Evolutionary conservation across 2,329 filamentous ascomycete genomes (phyloP).

Genomic region (Stagonosporopsis chrysanthemi): DNA sequence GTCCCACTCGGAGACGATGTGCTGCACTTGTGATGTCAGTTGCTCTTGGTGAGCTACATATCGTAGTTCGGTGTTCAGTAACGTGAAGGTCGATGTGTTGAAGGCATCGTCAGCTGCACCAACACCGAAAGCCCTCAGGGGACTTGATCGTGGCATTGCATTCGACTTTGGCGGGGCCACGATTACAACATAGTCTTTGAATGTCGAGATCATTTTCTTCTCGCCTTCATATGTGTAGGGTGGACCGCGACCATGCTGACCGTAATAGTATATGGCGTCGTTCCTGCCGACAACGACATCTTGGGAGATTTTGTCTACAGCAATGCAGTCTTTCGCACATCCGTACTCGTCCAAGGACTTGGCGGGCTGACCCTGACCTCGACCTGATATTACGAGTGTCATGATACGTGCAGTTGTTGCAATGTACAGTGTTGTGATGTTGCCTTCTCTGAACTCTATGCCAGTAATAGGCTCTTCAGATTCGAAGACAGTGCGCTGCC

Average conservation of each 20-base stretch:
- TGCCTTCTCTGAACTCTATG: conserved; percentile 74
- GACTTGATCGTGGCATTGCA: conserved; percentile 62
- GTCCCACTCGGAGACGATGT: conserved; percentile 86
- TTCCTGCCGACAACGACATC: conserved; percentile 92
- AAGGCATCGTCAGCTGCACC: conserved; percentile 79
- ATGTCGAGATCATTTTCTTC: conserved; percentile 81
- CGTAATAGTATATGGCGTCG: conserved; percentile 96
- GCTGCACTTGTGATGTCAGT: conserved; percentile 79
- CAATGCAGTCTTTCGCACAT: conserved; percentile 95
- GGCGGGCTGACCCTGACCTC: conserved; percentile 87
- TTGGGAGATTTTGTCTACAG: conserved; percentile 77
- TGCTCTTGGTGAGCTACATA: conserved; percentile 91
- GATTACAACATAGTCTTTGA: conserved; percentile 85
- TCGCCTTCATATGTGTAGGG: conserved; percentile 91
- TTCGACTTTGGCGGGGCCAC: conserved; percentile 77
- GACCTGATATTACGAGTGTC: conserved; percentile 84
- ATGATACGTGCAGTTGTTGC: conserved; percentile 88
- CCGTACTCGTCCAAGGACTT: conserved; percentile 88
- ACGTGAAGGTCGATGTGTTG: conserved; percentile 84
- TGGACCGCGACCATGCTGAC: conserved; percentile 80
- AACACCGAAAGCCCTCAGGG: conserved; percentile 76
- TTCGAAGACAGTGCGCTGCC: conserved; percentile 93
- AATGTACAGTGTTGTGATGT: conserved; percentile 82
- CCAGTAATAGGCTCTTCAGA: conserved; percentile 96
- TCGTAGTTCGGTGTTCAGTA: conserved; percentile 90